Conservation (phyloP, 2,329 filamentous ascomycete genomes). For the Aspergillus caelatus region DNA sequence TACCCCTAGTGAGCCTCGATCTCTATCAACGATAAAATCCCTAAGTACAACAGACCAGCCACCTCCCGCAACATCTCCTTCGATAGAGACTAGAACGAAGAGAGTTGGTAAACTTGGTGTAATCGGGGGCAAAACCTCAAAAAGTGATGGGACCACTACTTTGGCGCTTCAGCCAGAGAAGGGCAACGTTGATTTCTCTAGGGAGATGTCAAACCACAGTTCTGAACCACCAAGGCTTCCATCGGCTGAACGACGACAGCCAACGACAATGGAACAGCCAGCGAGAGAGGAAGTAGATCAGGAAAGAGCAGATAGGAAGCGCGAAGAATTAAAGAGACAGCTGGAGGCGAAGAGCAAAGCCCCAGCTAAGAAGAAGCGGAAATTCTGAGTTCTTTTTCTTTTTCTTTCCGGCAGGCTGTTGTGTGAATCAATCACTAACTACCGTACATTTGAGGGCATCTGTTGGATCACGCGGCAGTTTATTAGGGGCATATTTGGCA, state of each 20-base stretch:
- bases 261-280: constrained; percentile 5
- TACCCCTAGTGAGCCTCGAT: not conserved
- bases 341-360: constrained; percentile 55
- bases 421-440: not conserved
- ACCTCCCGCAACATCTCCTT: not conserved
- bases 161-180: constrained; percentile 2
- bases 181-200: not conserved
- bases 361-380: constrained; percentile 60
- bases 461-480: not conserved
- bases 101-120: constrained; percentile 34
- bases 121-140: constrained; percentile 34
- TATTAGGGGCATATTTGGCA: not conserved
- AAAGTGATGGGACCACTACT: constrained; percentile 10
- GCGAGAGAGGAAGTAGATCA: constrained; percentile 44
- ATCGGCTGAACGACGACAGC: constrained; percentile 4
- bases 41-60: not conserved
- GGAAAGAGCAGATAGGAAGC: constrained; percentile 57
- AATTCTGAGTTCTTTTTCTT: constrained; percentile 39
- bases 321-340: constrained; percentile 59
- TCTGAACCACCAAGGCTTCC: constrained; percentile 4
- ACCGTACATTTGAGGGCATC: not conserved
- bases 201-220: not conserved
- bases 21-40: not conserved
- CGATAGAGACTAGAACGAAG: constrained; percentile 3
- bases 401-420: not conserved